A percentile compares a stretch with the other conserved stretches of the same genome.
phyloP scores from a whole-genome alignment of 495 filamentous ascomycete genomes.

The Jackrogersella multiformis region DNA sequence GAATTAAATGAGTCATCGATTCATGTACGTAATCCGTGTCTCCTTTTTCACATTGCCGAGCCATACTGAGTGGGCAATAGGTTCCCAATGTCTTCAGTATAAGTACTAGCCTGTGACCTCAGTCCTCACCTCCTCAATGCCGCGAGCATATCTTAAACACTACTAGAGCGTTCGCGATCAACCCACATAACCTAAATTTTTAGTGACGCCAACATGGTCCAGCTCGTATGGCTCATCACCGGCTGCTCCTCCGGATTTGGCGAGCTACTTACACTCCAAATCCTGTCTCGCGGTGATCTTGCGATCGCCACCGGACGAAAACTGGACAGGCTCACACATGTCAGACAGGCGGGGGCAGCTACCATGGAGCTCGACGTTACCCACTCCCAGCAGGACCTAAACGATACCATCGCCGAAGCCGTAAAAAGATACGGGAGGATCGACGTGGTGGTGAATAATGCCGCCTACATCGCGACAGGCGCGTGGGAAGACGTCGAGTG shows the following conservation, averaged over 20 bases:
- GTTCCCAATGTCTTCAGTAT: background rate
- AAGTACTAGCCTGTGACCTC: background rate
- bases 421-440: constrained; percentile 55
- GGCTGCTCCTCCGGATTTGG: constrained; percentile 62
- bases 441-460: constrained; percentile 65
- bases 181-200: background rate
- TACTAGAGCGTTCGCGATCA: background rate
- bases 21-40: too few relatives aligned
- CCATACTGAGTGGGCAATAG: too few relatives aligned
- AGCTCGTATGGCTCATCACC: constrained; percentile 61
- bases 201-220: constrained; percentile 17
- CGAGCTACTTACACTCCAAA: constrained; percentile 50
- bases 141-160: background rate
- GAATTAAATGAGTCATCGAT: background rate
- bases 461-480: constrained; percentile 54
- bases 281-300: constrained; percentile 58
- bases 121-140: background rate
- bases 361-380: constrained; percentile 58
- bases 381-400: constrained; percentile 45
- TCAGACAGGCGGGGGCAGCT: constrained; percentile 55
- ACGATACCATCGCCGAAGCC: constrained; percentile 51
- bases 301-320: constrained; percentile 62
- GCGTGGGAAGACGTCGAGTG: constrained; percentile 55
- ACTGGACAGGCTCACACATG: constrained; percentile 49
- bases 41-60: too few relatives aligned